Evolutionary conservation across 1,139 yeast species (phyloP).

Genomic region (Magnusiomyces tetraspermus): DNA sequence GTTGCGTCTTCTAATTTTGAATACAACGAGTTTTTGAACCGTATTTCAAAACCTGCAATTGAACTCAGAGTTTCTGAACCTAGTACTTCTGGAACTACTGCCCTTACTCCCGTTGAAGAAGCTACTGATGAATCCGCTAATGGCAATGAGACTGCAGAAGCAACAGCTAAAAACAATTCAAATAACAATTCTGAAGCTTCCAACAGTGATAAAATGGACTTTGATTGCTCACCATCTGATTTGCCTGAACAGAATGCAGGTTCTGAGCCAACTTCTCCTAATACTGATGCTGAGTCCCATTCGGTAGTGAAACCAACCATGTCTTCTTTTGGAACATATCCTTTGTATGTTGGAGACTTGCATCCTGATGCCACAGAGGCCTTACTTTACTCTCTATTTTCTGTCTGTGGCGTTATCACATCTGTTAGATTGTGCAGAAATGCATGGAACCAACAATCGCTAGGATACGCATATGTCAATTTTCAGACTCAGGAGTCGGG

Average conservation of each 20-base stretch:
- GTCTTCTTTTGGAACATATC: constrained; percentile 5
- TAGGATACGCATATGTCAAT: constrained; percentile 46
- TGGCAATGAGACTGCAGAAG: neutral
- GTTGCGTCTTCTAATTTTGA: neutral
- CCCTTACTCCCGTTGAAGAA: neutral
- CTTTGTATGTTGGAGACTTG: constrained; percentile 46
- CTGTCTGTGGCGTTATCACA: constrained; percentile 33
- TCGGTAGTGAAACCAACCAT: neutral
- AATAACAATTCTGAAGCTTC: neutral
- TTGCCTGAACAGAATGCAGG: neutral
- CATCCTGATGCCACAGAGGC: constrained; percentile 35
- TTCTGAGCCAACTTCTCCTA: neutral
- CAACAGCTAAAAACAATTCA: neutral
- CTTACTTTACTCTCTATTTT: constrained; percentile 32
- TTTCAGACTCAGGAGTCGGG: constrained; percentile 31
- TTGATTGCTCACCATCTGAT: neutral
- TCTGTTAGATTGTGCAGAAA: constrained; percentile 43
- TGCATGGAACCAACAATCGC: constrained; percentile 32
- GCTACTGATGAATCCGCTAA: neutral
- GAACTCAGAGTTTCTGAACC: neutral
- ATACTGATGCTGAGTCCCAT: neutral
- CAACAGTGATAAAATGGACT: too few species aligned
- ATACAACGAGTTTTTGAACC: neutral
- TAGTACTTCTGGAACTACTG: neutral
- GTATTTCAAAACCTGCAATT: neutral